phyloP scores from a whole-genome alignment of 441 rosid genomes.

The Brassica balearica region DNA sequence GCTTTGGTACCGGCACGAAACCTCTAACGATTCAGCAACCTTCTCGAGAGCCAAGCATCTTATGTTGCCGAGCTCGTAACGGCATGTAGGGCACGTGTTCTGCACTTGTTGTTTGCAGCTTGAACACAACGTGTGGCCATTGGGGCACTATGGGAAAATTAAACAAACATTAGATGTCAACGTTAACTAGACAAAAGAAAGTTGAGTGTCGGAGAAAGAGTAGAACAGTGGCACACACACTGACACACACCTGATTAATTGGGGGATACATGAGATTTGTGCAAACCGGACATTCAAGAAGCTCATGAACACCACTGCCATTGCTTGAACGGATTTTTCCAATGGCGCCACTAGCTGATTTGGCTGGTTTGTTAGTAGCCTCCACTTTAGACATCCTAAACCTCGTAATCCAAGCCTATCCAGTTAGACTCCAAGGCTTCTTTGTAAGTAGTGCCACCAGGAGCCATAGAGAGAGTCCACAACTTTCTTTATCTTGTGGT shows the following conservation, averaged over 20 bases:
- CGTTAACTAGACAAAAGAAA: not conserved
- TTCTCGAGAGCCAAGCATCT: constrained; percentile 87
- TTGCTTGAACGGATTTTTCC: constrained; percentile 53
- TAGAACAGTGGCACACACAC: constrained; percentile 42
- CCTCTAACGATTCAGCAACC: constrained; percentile 78
- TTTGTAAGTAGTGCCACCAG: constrained; percentile 63
- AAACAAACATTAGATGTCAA: not conserved
- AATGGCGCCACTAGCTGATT: constrained; percentile 50
- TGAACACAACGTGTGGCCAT: constrained; percentile 86
- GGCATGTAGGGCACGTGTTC: constrained; percentile 85
- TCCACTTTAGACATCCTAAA: constrained; percentile 53
- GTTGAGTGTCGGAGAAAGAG: not conserved
- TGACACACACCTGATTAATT: constrained; percentile 72
- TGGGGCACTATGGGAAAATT: constrained; percentile 58
- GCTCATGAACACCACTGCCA: constrained; percentile 69
- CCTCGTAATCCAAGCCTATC: constrained; percentile 53
- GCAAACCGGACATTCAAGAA: constrained; percentile 86
- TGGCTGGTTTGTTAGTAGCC: constrained; percentile 55
- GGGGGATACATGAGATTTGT: constrained; percentile 86
- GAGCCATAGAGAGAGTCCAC: constrained; percentile 50
- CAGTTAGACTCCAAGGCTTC: constrained; percentile 60
- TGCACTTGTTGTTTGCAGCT: constrained; percentile 72
- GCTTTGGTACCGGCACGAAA: constrained; percentile 62
- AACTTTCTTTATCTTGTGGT: not conserved
- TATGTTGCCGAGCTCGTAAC: constrained; percentile 81